Conservation (phyloP, 2,329 filamentous ascomycete genomes). For the Cytospora piceae region DNA sequence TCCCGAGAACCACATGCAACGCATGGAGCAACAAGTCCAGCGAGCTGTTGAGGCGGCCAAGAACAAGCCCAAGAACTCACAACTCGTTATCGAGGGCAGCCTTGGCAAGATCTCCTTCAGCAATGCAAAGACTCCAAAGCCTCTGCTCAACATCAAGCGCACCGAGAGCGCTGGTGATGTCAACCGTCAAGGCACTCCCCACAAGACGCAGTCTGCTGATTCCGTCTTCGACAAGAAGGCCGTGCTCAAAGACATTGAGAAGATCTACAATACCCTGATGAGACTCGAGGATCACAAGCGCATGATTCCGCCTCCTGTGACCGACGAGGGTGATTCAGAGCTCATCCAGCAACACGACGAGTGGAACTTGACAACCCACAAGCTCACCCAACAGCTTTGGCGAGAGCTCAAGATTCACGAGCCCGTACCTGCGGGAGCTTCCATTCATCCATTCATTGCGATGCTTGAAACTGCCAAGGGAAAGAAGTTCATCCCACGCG, state of each 20-base stretch:
- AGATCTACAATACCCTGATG: constrained; percentile 87
- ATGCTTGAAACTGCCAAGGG: constrained; percentile 94
- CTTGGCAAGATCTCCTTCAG: constrained; percentile 98
- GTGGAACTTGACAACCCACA: constrained; percentile 73
- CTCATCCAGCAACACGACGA: constrained; percentile 75
- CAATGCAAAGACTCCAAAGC: constrained; percentile 96
- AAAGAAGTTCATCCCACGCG: constrained; percentile 91
- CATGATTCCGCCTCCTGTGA: constrained; percentile 67
- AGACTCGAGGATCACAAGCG: constrained; percentile 92
- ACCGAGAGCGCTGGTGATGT: constrained; percentile 68
- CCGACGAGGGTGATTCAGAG: constrained; percentile 67
- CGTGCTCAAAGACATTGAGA: constrained; percentile 84
- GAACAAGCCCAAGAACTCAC: constrained; percentile 96
- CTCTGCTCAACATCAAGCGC: constrained; percentile 92
- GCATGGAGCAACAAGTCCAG: constrained; percentile 99
- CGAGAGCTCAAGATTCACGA: constrained; percentile 88
- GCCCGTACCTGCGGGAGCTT: constrained; percentile 73
- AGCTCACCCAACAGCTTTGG: constrained; percentile 84
- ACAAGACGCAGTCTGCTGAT: constrained; percentile 43
- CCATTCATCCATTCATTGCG: constrained; percentile 91
- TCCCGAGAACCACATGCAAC: constrained; percentile 95
- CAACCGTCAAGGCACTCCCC: constrained; percentile 55
- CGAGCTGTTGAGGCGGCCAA: constrained; percentile 96
- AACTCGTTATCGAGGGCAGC: constrained; percentile 93
- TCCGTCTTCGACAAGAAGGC: constrained; percentile 75